Evolutionary conservation across 1,139 yeast genomes (phyloP), one percentile per base, ranked within the genome.

Genomic region (Kurtzmaniella quercitrusa): DNA sequence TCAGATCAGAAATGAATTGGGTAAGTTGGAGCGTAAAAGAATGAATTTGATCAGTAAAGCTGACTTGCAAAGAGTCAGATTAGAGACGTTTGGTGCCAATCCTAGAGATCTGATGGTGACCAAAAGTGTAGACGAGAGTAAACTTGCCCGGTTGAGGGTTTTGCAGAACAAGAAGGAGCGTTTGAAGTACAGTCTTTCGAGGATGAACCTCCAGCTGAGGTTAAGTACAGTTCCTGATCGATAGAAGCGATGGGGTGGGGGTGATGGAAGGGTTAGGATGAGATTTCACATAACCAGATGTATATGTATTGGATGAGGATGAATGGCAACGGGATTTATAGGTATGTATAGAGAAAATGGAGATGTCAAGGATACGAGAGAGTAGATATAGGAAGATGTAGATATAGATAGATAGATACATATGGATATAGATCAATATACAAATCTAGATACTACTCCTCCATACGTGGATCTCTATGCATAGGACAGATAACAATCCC

Each of bases 101-200:
- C 9, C 37, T 11, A 25, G 43, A 33, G 49, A 49, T 17, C 44
- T 46, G 21, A 39, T 48, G 34, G 56, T 50, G 9, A 34, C 48
- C 21, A 45, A 45, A n/a, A 38, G 42, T 18, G 47, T 48, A 7
- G 56, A 57, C 43, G 65, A 58, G 43, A 57, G 50, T 46, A 68
- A 64, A 44, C 44, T 65, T 31, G 59, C 61, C 12, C 56, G 66
- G 37, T 58, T 70, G 48, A 58, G 59, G 46, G 55, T 68, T 18
- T 57, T 71, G 42, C 63, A 62, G 45, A 62, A 66, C 42, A 70
- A 69, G 51, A 69, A 65, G 55, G 66, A 64, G 39, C 53, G 76
- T 37, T 59, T 72, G 54, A 62, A 59, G 54, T 67, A 66, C 50
- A 63, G 66, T 41, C 58, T 70, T 48, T 52, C 57, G 8, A 51